Evolutionary conservation across 139 green algal genomes (phyloP).

Genomic region (Nannochloris sp.): DNA sequence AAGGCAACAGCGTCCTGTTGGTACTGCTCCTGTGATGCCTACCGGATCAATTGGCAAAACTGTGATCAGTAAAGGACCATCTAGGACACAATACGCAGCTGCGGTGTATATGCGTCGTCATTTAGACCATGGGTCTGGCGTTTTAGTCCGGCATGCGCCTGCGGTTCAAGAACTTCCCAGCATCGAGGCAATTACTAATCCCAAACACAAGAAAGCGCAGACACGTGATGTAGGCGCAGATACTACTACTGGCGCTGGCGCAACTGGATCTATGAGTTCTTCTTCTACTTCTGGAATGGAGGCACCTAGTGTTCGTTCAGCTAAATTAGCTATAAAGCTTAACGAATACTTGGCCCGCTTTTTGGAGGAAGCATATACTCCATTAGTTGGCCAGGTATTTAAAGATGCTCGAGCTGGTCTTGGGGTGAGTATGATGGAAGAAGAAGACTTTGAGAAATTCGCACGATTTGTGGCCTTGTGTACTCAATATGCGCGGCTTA

Average conservation of each 20-base stretch:
- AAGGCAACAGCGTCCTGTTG: too few relatives aligned
- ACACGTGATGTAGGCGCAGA: background rate
- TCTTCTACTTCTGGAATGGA: too few relatives aligned
- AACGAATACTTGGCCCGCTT: slow-evolving; percentile 4
- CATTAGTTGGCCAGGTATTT: slow-evolving; percentile 17
- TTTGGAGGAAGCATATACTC: slow-evolving; percentile 12
- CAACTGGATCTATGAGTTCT: background rate
- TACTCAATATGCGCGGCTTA: slow-evolving; percentile 48
- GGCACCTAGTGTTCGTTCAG: too few relatives aligned
- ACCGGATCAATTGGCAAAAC: background rate
- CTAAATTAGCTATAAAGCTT: background rate
- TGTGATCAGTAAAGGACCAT: background rate
- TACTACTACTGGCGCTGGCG: background rate
- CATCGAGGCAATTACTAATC: slow-evolving; percentile 4
- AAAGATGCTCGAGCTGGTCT: slow-evolving; percentile 46
- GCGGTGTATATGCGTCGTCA: slow-evolving; percentile 30
- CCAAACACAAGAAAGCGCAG: slow-evolving; percentile 12
- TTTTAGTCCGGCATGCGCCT: slow-evolving; percentile 28
- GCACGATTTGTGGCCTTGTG: slow-evolving; percentile 49
- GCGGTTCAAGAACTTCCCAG: slow-evolving; percentile 14
- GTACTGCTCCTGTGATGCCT: background rate
- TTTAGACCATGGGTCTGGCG: slow-evolving; percentile 12
- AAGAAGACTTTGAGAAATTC: slow-evolving; percentile 52
- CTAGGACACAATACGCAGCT: background rate
- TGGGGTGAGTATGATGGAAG: slow-evolving; percentile 40